Base-by-base conservation (phyloP, 805 yeast genomes). In the Candida germanica region DNA sequence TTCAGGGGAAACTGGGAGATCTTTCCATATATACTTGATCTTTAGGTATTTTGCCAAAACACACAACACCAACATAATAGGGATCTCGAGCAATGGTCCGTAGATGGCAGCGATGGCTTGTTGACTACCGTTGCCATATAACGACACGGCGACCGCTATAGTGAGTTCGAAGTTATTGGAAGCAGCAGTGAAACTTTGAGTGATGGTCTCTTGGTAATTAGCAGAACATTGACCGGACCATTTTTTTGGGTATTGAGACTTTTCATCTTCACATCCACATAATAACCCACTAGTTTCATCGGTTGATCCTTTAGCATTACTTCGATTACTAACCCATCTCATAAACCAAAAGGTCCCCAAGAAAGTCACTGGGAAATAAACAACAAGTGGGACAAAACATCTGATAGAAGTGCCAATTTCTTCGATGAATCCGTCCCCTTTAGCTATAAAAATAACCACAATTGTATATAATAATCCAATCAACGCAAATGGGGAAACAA, bases 71-170 rank as follows among this genome's bases (percentile, higher is more conserved):
- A 72, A 44, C 26, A 77, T 56, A 6, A 77, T 65, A 4, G 82
- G 82, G 7, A 77, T 77, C 45, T 77, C 83, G n/a, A 77, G 48
- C 24, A 77, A 56, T 1, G 81, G 81, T 2, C 81, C 82, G 49
- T 76, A 72, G 0, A 81, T 75, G 2, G 81, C 74, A 4, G 83
- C 82, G 27, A 77, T 63, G 1, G 80, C 70, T 47, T 75, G 70
- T 34, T 71, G 64, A 38, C 77, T 67, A 1, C 71, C 73, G 18
- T 64, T 54, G 0, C 82, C 82, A 53, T 73, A 77, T 9, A 73
- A 44, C 0, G 79, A 64, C 5, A 72, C 66, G 1, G 79, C 73
- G 13, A 77, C 68, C 3, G 82, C 79, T 24, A 77, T 54, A 38
- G 78, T 71, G 28, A 76, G 58, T 49, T 77, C 81, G 46, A 77